Conservation (phyloP, 2,329 filamentous ascomycete species). For the Laburnicola sp. region DNA sequence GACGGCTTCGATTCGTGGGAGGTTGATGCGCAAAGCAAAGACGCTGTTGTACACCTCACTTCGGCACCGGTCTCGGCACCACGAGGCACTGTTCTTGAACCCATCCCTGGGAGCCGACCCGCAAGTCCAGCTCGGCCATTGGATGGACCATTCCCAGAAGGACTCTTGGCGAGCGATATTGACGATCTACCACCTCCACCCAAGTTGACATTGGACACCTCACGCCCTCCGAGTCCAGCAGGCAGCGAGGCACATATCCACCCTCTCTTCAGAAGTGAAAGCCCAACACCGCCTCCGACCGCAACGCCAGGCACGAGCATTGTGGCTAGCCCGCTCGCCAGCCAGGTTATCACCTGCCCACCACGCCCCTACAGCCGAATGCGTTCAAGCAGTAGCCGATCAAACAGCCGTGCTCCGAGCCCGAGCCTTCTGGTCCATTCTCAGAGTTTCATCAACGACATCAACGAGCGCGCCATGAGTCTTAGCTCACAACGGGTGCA, state of each 20-base stretch:
- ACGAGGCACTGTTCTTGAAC: constrained; percentile 63
- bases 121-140: constrained; percentile 65
- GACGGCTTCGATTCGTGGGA: constrained; percentile 78
- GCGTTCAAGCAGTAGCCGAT: constrained; percentile 31
- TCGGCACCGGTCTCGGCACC: constrained; percentile 22
- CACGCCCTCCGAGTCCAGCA: constrained; percentile 45
- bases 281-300: constrained; percentile 66
- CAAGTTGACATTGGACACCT: constrained; percentile 37
- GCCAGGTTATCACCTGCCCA: constrained; percentile 59
- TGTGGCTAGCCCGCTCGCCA: constrained; percentile 69
- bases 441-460: constrained; percentile 27
- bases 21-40: constrained; percentile 65
- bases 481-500: constrained; percentile 9
- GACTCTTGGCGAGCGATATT: constrained; percentile 12
- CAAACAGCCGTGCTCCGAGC: constrained; percentile 25
- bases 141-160: constrained; percentile 56
- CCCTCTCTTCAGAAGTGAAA: constrained; percentile 75
- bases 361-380: constrained; percentile 43
- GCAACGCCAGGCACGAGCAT: constrained; percentile 70
- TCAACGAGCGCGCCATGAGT: constrained; percentile 28
- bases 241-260: constrained; percentile 71
- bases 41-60: constrained; percentile 43
- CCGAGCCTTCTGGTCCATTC: constrained; percentile 29
- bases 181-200: constrained; percentile 39
- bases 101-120: constrained; percentile 70